These are phyloP conservation scores for Naganishia friedmannii DNA, from an alignment of 768 basidiomycete species.

Conservation along the genomic window DNA sequence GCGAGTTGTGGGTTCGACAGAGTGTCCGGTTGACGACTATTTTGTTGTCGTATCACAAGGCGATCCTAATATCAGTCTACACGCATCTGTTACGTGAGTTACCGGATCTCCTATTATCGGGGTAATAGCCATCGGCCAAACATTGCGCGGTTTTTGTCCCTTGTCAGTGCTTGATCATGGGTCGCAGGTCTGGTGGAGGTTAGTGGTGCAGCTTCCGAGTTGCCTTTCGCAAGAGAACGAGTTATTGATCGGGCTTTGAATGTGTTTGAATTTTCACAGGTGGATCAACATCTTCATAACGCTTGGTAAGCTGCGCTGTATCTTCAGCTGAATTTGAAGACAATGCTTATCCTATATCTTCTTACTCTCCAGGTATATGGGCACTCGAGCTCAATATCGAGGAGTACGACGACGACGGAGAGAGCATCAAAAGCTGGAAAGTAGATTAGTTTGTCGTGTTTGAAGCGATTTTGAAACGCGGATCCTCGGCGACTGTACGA, in stretches of 20 bases:
- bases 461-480: neutral
- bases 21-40: slow-evolving; percentile 50
- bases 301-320: slow-evolving; percentile 4
- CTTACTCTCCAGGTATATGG: slow-evolving; percentile 40
- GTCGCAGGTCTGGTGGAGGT: slow-evolving; percentile 52
- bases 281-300: slow-evolving; percentile 29
- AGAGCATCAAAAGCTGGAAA: slow-evolving; percentile 47
- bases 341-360: neutral
- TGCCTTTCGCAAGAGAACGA: neutral
- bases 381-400: slow-evolving; percentile 49
- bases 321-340: neutral
- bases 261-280: neutral
- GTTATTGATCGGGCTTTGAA: neutral
- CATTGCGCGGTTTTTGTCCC: neutral
- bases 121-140: neutral
- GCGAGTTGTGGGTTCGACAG: slow-evolving; percentile 22
- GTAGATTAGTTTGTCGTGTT: slow-evolving; percentile 37
- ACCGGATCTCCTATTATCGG: neutral
- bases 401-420: slow-evolving; percentile 46
- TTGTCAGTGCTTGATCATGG: slow-evolving; percentile 48
- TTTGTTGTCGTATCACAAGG: slow-evolving; percentile 49
- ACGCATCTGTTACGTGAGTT: slow-evolving; percentile 51
- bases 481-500: neutral
- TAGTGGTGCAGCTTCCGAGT: slow-evolving; percentile 34
- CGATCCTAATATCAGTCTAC: slow-evolving; percentile 52